Conservation (phyloP, 768 basidiomycete genomes). For the Filobasidium wieringae region DNA sequence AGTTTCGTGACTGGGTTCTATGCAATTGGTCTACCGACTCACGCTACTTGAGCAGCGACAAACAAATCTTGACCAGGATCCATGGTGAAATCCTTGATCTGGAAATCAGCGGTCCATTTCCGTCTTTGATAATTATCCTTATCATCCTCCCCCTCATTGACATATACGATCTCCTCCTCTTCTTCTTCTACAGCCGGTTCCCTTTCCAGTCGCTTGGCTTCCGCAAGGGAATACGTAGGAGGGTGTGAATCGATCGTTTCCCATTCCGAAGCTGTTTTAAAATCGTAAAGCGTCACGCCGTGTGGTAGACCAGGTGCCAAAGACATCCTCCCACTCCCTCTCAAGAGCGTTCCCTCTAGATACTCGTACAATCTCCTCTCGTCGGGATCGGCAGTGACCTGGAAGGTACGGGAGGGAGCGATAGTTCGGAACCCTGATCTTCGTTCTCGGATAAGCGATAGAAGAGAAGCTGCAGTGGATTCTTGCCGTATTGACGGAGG, state of each 20-base stretch:
- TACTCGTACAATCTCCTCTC: slow-evolving; percentile 37
- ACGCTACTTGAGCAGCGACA: slow-evolving; percentile 28
- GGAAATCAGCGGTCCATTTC: slow-evolving; percentile 12
- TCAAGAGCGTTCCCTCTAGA: slow-evolving; percentile 30
- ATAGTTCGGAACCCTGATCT: slow-evolving; percentile 28
- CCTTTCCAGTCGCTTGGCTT: slow-evolving; percentile 3
- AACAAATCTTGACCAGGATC: slow-evolving; percentile 36
- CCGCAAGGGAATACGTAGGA: neutral
- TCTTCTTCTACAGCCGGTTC: slow-evolving; percentile 9
- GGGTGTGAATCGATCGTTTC: slow-evolving; percentile 18
- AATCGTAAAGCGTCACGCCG: slow-evolving; percentile 26
- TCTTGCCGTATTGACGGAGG: slow-evolving; percentile 11
- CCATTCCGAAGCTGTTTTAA: slow-evolving; percentile 25
- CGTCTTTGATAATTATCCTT: slow-evolving; percentile 3
- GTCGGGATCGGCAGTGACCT: slow-evolving; percentile 19
- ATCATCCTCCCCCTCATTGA: slow-evolving; percentile 16
- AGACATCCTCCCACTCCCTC: slow-evolving; percentile 8
- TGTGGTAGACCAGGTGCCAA: neutral
- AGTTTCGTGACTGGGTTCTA: too few species aligned
- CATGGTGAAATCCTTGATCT: slow-evolving; percentile 33
- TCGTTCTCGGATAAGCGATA: slow-evolving; percentile 24
- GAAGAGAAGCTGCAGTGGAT: slow-evolving; percentile 21
- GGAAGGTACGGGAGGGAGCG: slow-evolving; percentile 10
- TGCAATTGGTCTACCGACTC: too few species aligned
- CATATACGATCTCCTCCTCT: slow-evolving; percentile 13